A percentile compares a stretch with the other conserved stretches of the same genome.
phyloP scores from a whole-genome alignment of 495 filamentous ascomycete genomes.

The Penicillium canariense region DNA sequence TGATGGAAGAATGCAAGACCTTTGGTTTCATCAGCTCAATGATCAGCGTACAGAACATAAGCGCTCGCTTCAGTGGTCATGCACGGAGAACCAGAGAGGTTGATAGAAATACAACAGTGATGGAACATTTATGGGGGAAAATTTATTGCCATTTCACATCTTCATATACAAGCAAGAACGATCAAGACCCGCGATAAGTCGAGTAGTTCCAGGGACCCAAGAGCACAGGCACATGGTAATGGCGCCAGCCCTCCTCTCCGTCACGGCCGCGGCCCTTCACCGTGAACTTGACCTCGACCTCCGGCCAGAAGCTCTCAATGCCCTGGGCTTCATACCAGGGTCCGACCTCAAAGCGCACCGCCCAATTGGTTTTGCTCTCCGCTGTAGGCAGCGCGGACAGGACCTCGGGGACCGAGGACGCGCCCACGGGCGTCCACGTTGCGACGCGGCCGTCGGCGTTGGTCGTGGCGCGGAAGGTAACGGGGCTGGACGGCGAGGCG shows the following conservation, averaged over 20 bases:
- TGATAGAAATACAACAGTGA: too few relatives aligned
- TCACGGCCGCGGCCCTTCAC: conserved; percentile 56
- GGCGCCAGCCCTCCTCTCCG: conserved; percentile 62
- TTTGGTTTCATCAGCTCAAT: conserved; percentile 6
- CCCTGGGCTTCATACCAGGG: conserved; percentile 68
- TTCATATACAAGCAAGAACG: neutral
- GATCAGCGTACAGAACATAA: too few relatives aligned
- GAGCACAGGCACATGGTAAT: conserved; percentile 91
- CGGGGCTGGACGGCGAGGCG: conserved; percentile 28
- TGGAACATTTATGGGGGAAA: neutral
- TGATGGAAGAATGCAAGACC: neutral
- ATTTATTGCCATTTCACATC: neutral
- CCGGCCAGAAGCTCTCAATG: conserved; percentile 81
- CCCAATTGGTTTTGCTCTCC: conserved; percentile 59
- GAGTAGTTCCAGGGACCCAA: conserved; percentile 89
- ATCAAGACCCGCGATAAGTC: conserved; percentile 76
- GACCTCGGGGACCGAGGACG: conserved; percentile 50
- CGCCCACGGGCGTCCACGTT: conserved; percentile 62
- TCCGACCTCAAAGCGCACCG: conserved; percentile 73
- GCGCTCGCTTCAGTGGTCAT: too few relatives aligned
- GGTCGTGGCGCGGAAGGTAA: conserved; percentile 64
- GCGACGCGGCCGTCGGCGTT: conserved; percentile 85
- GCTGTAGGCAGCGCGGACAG: conserved; percentile 38
- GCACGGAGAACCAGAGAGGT: too few relatives aligned
- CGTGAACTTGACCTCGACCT: conserved; percentile 83